Conservation (phyloP, 1,284 basidiomycete genomes). For the Mycena sp. region DNA sequence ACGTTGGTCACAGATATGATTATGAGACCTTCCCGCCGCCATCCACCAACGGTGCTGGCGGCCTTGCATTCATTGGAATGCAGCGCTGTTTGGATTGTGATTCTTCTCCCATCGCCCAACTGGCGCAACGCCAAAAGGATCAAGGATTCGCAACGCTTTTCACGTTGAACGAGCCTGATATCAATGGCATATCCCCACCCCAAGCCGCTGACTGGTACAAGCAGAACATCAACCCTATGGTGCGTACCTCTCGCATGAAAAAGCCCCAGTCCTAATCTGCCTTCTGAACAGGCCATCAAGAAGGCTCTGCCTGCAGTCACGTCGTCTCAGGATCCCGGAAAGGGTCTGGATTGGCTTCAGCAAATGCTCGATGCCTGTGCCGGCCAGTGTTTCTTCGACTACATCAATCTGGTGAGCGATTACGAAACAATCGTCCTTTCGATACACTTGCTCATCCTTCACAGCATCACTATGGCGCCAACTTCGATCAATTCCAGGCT, state of each 20-base stretch:
- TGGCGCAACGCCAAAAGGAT: slow-evolving; percentile 40
- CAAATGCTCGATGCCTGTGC: slow-evolving; percentile 32
- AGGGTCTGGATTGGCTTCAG: slow-evolving; percentile 35
- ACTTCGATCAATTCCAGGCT: slow-evolving; percentile 22
- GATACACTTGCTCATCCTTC: background rate
- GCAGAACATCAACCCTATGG: slow-evolving; percentile 45
- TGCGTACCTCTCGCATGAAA: slow-evolving; percentile 5
- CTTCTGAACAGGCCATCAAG: slow-evolving; percentile 29
- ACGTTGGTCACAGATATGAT: slow-evolving; percentile 47
- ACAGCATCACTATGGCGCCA: slow-evolving; percentile 29
- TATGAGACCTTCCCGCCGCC: slow-evolving; percentile 47
- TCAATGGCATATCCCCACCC: slow-evolving; percentile 36
- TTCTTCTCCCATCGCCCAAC: slow-evolving; percentile 47
- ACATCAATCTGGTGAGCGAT: slow-evolving; percentile 33
- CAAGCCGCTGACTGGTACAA: slow-evolving; percentile 49
- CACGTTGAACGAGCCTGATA: slow-evolving; percentile 48
- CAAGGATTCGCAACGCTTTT: slow-evolving; percentile 48
- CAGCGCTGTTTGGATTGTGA: slow-evolving; percentile 47
- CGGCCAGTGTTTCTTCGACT: slow-evolving; percentile 35
- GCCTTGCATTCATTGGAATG: slow-evolving; percentile 50
- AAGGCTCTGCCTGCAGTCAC: slow-evolving; percentile 37
- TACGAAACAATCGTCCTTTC: background rate
- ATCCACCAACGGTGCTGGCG: slow-evolving; percentile 42
- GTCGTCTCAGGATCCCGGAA: slow-evolving; percentile 25
- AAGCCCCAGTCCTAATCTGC: no score